Evolutionary conservation across 495 filamentous ascomycete genomes (phyloP), one percentile per base, ranked within the genome.

Genomic region (Aspergillus asperescens): DNA sequence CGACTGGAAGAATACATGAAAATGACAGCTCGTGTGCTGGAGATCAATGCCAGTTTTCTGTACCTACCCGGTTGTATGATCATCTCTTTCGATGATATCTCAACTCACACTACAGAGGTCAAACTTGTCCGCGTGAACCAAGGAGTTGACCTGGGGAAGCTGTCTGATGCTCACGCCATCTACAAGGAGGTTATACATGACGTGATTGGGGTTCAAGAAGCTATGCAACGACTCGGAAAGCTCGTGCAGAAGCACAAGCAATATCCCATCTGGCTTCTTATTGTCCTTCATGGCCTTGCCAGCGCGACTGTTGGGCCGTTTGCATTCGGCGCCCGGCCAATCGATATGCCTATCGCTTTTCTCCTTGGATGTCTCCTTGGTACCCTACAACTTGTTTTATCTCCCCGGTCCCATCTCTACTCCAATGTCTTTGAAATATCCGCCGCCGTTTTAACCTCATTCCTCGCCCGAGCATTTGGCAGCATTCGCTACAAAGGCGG

Each of bases 1-100:
- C 77, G 87, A 8, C 65, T 90, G 15, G 87, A 90, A 63, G 85
- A 88, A 58, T 95, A 95, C 61, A 87, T 97, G 86, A 83, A 78
- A 48, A 95, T 91, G 89, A 88, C 88, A 12, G 84, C 91, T 22
- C 80, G 88, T 3, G 88, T 94, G 4, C 78, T 97, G 38, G 86
- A 92, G 66, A 90, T 96, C 40, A 87, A 95, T 54, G 88, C 84
- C 35, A 90, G 95, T 54, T 96, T 95, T 60, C 70, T 96, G 35
- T 96, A 96, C 63, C 83, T 96, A 19, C 92, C 92, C 1, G 89
- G 89, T 16, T 94, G 88, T 60, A 97, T 96, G 92, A 88, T 97
- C 54, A 85, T 95, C 52, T 90, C 89, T 4, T 96, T 97, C 62
- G 92, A 95, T 61, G 92, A 97, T 69, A 77, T 80, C 20, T 79